Conservation (phyloP, 2,329 filamentous ascomycete species). For the Apiospora aurea region DNA sequence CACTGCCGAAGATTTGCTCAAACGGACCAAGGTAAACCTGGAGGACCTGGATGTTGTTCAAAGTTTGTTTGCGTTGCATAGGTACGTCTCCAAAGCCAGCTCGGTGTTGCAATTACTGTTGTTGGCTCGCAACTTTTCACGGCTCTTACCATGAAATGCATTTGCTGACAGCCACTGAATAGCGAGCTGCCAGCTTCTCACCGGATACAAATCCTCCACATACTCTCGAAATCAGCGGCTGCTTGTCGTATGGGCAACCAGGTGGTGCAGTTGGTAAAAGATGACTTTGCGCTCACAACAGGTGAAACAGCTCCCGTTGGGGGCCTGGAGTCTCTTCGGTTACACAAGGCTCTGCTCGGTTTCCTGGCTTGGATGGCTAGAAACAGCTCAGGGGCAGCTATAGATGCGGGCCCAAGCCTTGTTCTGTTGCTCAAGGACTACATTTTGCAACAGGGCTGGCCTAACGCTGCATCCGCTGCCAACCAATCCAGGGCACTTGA, state of each 20-base stretch:
- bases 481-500: slow-evolving; percentile 58
- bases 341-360: slow-evolving; percentile 82
- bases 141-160: too few species aligned
- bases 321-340: slow-evolving; percentile 77
- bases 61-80: slow-evolving; percentile 20
- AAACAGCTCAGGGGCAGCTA: slow-evolving; percentile 63
- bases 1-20: slow-evolving; percentile 89
- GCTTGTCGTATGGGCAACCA: slow-evolving; percentile 74
- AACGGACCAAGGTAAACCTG: slow-evolving; percentile 76
- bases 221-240: slow-evolving; percentile 78
- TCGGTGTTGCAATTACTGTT: neutral
- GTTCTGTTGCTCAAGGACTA: slow-evolving; percentile 75
- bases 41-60: slow-evolving; percentile 71
- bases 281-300: slow-evolving; percentile 59
- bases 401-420: slow-evolving; percentile 70
- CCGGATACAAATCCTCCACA: slow-evolving; percentile 76
- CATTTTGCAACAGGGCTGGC: slow-evolving; percentile 85
- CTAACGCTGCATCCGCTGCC: slow-evolving; percentile 58
- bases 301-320: slow-evolving; percentile 49
- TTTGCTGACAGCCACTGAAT: slow-evolving; percentile 24
- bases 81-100: slow-evolving; percentile 45
- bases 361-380: slow-evolving; percentile 89
- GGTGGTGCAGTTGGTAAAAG: slow-evolving; percentile 75
- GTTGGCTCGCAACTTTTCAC: neutral
- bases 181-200: slow-evolving; percentile 75